Evolutionary conservation across 2,329 filamentous ascomycete genomes (phyloP), one percentile per base, ranked within the genome.

Genomic region (Purpureocillium lavendulum): DNA sequence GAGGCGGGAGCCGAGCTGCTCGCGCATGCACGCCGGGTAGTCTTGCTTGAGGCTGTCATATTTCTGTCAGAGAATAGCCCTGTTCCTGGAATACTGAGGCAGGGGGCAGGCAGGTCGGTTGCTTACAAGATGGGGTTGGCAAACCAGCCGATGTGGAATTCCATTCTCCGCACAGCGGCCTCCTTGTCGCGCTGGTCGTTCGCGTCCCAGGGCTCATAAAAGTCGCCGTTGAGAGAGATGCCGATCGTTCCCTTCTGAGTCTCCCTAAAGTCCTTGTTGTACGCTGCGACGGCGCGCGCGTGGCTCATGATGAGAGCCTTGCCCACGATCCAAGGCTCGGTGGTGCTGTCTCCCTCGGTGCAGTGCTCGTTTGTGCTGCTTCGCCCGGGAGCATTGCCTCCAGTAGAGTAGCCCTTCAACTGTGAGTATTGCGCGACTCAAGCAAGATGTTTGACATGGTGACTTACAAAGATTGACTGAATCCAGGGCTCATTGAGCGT

Each of bases 401-500:
- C 61, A 0, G 54, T 60, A 7, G 56, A 52, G 24, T 60, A 61
- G 1, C 57, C 61, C 49, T 56, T 30, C 7, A 15, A 10, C 13
- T 10, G 21, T 26, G 6, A 26, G 21, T 26, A n/a, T n/a, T n/a
- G n/a, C n/a, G n/a, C n/a, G n/a, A n/a, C n/a, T n/a, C n/a, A n/a
- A n/a, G n/a, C n/a, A n/a, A n/a, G n/a, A n/a, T n/a, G n/a, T n/a
- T n/a, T n/a, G n/a, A n/a, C n/a, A n/a, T 14, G 7, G 17, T 11
- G 3, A 45, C 50, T 40, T 43, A 57, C 55, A 41, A 58, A 62
- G 34, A 63, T 55, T 1, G 60, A 54, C 13, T 60, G 52, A 2
- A 64, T 62, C 56, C 51, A 59, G 1, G 62, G 61, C 31, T 66
- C 63, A 34, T 64, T 65, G 11, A 64, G 45, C 0, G 61, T 66